These are phyloP conservation scores for Solanum sitiens DNA, from an alignment of 257 asterid genomes.

Conservation along the genomic window DNA sequence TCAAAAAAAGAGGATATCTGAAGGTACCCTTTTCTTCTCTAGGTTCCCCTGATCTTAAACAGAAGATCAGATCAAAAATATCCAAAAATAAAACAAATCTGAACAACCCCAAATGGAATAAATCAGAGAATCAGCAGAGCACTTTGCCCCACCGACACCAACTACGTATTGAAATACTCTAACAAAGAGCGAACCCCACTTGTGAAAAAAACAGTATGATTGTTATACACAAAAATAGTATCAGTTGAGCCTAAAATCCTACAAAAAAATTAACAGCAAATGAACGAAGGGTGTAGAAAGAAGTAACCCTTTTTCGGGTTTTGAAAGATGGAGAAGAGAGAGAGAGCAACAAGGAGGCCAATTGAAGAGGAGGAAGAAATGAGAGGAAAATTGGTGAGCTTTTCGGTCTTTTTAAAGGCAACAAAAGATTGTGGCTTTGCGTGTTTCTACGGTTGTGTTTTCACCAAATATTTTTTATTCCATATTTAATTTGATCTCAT, in stretches of 20 bases:
- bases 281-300: neutral
- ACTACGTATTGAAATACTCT: neutral
- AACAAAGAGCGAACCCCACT: neutral
- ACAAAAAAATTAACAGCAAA: neutral
- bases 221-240: neutral
- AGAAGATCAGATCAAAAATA: neutral
- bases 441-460: neutral
- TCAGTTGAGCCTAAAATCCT: neutral
- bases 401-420: neutral
- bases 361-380: neutral
- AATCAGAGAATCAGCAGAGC: neutral
- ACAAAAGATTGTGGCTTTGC: neutral
- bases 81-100: neutral
- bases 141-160: constrained; percentile 2
- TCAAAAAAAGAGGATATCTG: neutral
- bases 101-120: neutral
- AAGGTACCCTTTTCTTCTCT: neutral
- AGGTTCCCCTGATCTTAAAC: neutral
- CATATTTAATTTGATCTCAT: neutral
- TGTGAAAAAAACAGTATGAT: neutral
- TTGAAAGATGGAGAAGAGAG: neutral
- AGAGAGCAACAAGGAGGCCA: neutral
- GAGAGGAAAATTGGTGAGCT: neutral
- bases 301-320: neutral
- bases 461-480: neutral